Conservation (phyloP, 352 stramenopile genomes). For the Phytophthora aleatoria region DNA sequence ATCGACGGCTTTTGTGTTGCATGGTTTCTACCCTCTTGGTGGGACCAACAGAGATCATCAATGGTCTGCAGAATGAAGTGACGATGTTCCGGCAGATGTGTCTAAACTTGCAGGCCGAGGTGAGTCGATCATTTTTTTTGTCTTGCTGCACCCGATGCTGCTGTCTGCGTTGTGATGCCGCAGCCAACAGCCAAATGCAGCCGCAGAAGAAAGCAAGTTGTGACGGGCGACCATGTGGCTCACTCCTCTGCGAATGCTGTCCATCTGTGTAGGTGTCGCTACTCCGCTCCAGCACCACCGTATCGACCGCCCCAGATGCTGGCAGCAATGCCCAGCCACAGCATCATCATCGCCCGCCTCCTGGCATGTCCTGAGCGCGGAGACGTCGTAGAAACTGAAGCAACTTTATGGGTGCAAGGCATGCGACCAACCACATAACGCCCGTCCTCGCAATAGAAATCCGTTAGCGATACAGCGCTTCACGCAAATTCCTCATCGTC, state of each 20-base stretch:
- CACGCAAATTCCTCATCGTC: not conserved
- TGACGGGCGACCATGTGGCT: slow-evolving; percentile 25
- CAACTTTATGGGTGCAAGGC: slow-evolving; percentile 18
- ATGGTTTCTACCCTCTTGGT: slow-evolving; percentile 24
- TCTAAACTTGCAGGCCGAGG: slow-evolving; percentile 77
- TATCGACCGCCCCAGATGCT: slow-evolving; percentile 10
- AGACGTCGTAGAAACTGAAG: slow-evolving; percentile 16
- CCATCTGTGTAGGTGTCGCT: slow-evolving; percentile 44
- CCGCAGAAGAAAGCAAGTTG: slow-evolving; percentile 25
- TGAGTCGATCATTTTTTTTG: slow-evolving; percentile 34
- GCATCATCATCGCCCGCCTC: slow-evolving; percentile 43
- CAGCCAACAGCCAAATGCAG: not conserved
- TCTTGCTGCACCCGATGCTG: not conserved
- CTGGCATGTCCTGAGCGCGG: slow-evolving; percentile 56
- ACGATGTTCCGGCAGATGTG: slow-evolving; percentile 86
- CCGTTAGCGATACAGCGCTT: slow-evolving; percentile 8
- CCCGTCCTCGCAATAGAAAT: slow-evolving; percentile 39
- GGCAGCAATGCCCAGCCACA: slow-evolving; percentile 27
- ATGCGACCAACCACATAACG: slow-evolving; percentile 20
- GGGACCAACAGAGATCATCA: slow-evolving; percentile 58
- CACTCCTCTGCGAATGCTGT: slow-evolving; percentile 29
- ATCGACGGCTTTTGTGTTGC: slow-evolving; percentile 11
- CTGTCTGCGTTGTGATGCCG: not conserved
- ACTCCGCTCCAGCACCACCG: slow-evolving; percentile 31
- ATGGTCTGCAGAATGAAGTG: slow-evolving; percentile 75